Base-by-base conservation (phyloP, 2,329 filamentous ascomycete genomes). In the Coniochaeta prunicola region DNA sequence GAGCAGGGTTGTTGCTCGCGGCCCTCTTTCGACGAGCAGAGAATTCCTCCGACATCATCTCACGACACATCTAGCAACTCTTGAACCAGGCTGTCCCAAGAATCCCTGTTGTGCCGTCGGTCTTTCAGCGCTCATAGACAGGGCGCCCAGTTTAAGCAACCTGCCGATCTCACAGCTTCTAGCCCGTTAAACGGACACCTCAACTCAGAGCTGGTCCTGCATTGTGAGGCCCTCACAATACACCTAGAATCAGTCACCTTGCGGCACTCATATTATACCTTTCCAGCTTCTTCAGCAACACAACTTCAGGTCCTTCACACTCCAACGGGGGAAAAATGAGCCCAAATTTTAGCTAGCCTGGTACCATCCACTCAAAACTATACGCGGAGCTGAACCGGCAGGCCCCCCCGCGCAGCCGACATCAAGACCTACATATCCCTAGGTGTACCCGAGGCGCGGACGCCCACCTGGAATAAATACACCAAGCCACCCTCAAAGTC, bases 391-490 rank as follows among this genome's bases (percentile, higher is more conserved):
- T 50, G 24, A 28, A 15, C 24, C 24, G 24, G 45, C 24, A 21
- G 4, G 45, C n/a, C n/a, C 21, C 17, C 36, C 45, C 24, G 45
- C 45, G 45, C 45, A 50, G 24, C 45, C 45, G 24, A 50, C 45
- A 5, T 26, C 24, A 21, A 50, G 45, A 28, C 45, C 21, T 50
- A 50, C 45, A 26, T 50, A 50, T 30, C n/a, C 45, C 45, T n/a
- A 30, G 21, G 21, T 17, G 21, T 30, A 50, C 21, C 45, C 36
- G 53, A 17, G 53, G 53, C 53, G 31, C 33, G 33, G 33, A 31
- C 30, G 17, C 53, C 53, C 28, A 13, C 30, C 28, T 28, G n/a
- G 30, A 55, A 55, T 55, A 55, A 55, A 55, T 55, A 55, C 53
- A 55, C 33, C 53, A 33, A 55, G 53, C 53, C 53, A 33, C 53